Percentiles rank a stretch among this genome's conserved stretches.
Evolutionary conservation across 768 basidiomycete genomes (phyloP).

Genomic region (Amanita rubescens): DNA sequence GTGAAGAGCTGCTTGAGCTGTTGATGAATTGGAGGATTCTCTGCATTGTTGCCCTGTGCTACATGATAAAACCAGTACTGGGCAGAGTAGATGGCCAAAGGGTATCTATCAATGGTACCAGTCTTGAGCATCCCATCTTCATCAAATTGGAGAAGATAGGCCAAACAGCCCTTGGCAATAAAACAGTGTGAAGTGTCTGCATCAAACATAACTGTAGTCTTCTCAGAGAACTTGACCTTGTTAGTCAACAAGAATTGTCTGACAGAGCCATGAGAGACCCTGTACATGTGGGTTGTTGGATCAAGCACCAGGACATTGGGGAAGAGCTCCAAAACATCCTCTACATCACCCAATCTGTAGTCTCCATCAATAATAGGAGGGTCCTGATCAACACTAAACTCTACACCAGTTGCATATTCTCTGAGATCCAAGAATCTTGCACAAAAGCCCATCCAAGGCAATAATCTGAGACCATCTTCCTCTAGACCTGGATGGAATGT

Average conservation of each 20-base stretch:
- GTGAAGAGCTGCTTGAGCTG: neutral
- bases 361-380: neutral
- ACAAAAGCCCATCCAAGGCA: conserved; percentile 1
- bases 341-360: neutral
- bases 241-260: neutral
- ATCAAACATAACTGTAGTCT: neutral
- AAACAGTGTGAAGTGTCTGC: neutral
- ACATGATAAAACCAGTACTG: conserved; percentile 2
- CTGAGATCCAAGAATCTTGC: neutral
- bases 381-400: neutral
- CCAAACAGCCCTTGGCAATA: conserved; percentile 3
- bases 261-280: neutral
- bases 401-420: neutral
- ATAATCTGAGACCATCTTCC: neutral
- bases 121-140: neutral
- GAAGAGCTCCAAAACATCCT: neutral
- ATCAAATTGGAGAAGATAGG: neutral
- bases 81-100: neutral
- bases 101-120: neutral
- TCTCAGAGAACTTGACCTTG: neutral
- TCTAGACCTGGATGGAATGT: neutral
- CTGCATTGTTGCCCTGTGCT: neutral
- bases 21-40: neutral
- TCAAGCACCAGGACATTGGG: neutral
- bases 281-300: neutral